A percentile compares a stretch with the other conserved stretches of the same genome.
Conservation (phyloP, 192 early-diverging fungal genomes). For the Backusella parvicylindrica region DNA sequence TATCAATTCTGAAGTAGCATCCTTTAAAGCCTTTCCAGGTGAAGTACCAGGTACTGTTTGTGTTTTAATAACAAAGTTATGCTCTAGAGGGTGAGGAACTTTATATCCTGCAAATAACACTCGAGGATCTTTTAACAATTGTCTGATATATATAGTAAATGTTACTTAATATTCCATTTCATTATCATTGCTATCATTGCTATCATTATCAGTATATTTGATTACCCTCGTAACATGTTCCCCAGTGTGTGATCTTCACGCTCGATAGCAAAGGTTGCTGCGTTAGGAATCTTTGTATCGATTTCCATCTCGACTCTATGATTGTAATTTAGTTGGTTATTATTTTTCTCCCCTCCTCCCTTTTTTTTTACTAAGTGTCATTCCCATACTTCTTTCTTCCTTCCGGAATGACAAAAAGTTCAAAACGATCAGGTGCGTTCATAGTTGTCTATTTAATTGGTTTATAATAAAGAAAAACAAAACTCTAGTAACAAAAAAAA, state of each 20-base stretch:
- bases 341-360: neutral
- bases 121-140: conserved; percentile 86
- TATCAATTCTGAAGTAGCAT: conserved; percentile 77
- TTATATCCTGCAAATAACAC: conserved; percentile 98
- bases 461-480: neutral
- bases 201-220: neutral
- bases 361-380: neutral
- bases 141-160: conserved; percentile 43
- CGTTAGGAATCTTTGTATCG: conserved; percentile 93
- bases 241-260: conserved; percentile 98
- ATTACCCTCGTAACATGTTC: conserved; percentile 89
- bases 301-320: conserved; percentile 72
- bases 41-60: conserved; percentile 87
- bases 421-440: conserved; percentile 85
- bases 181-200: neutral
- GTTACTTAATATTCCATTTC: too few species aligned
- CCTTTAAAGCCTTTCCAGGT: conserved; percentile 76
- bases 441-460: conserved; percentile 33
- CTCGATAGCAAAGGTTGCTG: conserved; percentile 85
- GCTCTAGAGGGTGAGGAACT: conserved; percentile 93
- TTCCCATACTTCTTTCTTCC: conserved; percentile 63
- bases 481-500: neutral
- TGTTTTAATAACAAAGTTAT: conserved; percentile 85
- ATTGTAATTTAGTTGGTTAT: neutral
- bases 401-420: conserved; percentile 76